A percentile compares a stretch with the other conserved stretches of the same genome.
Conservation (phyloP, 2,329 filamentous ascomycete species). For the Xylariaceae sp. region DNA sequence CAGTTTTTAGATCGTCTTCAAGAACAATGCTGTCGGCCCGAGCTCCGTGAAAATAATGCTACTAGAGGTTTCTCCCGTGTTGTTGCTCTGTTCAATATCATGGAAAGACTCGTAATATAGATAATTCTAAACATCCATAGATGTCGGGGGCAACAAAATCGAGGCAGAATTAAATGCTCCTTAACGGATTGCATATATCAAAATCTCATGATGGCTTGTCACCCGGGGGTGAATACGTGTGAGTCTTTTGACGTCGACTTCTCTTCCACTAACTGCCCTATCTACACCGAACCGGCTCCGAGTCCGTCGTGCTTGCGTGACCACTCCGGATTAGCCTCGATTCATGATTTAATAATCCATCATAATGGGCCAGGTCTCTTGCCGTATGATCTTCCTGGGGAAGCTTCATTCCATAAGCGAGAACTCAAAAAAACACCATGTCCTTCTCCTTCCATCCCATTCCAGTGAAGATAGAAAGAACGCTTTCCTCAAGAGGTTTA, state of each 20-base stretch:
- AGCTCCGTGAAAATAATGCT: too few species aligned
- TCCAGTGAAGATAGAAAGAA: constrained; percentile 40
- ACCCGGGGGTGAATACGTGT: neutral
- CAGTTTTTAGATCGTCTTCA: constrained; percentile 25
- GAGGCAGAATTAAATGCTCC: neutral
- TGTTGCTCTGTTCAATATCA: neutral
- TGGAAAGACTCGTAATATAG: neutral
- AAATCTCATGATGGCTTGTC: neutral
- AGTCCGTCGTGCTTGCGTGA: neutral
- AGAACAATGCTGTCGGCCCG: neutral
- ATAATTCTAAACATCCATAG: neutral
- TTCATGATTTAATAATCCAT: neutral
- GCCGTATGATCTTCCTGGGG: neutral
- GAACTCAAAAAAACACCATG: constrained; percentile 65
- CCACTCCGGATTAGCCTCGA: neutral
- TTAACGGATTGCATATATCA: neutral
- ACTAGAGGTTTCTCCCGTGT: neutral
- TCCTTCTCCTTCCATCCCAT: constrained; percentile 70
- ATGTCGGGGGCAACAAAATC: neutral
- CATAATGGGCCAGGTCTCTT: neutral
- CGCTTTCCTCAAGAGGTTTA: constrained; percentile 64
- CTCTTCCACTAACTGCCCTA: neutral
- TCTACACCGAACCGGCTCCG: neutral
- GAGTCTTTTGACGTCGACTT: neutral
- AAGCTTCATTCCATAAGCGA: neutral